These are phyloP conservation scores for Glaciozyma martinii DNA, from an alignment of 768 basidiomycete species.

Conservation along the genomic window DNA sequence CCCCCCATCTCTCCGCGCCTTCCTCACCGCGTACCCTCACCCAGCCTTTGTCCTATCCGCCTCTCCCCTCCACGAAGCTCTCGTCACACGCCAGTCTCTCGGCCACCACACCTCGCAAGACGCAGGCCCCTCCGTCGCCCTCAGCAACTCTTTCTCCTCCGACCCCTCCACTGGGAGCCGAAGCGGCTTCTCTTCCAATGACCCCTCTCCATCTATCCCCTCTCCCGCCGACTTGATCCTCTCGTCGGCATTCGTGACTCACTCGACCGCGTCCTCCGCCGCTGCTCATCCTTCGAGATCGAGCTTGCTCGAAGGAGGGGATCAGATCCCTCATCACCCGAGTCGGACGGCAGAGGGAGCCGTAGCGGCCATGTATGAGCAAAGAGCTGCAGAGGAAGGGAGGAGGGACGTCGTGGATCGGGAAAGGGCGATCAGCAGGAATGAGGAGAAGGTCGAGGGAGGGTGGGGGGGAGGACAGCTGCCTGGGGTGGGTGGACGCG, in stretches of 20 bases:
- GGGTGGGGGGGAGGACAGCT: background rate
- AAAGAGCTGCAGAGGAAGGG: conserved; percentile 1
- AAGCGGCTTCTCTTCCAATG: background rate
- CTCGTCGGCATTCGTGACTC: background rate
- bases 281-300: background rate
- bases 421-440: background rate
- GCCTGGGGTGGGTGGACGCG: background rate
- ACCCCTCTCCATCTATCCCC: background rate
- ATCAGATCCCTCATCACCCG: background rate
- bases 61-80: background rate
- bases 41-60: conserved; percentile 6
- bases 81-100: background rate
- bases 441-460: background rate
- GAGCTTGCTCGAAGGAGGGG: background rate
- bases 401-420: background rate
- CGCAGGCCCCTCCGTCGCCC: background rate
- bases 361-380: conserved; percentile 9
- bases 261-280: background rate
- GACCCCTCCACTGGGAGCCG: too few species aligned
- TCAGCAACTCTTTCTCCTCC: background rate
- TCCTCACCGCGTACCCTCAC: conserved; percentile 7
- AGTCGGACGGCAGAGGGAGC: conserved; percentile 12
- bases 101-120: background rate
- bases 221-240: background rate
- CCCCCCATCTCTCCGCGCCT: background rate